A percentile compares a stretch with the other conserved stretches of the same genome.
Evolutionary conservation across 805 yeast species (phyloP).

Genomic region (Kockiozyma suomiensis): DNA sequence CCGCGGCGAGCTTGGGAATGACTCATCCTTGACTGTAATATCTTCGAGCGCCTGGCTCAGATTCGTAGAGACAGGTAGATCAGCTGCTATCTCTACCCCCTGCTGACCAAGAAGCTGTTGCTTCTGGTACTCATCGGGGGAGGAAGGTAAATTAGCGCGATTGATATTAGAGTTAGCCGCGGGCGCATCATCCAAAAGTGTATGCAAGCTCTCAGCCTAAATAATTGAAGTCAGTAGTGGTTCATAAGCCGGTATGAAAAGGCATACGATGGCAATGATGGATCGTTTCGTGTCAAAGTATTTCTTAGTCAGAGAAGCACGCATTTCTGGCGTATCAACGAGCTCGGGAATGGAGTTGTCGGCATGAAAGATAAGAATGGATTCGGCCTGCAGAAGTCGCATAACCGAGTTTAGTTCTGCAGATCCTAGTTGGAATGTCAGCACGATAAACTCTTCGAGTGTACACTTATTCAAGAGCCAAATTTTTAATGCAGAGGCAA

Average conservation of each 20-base stretch:
- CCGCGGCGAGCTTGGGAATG: conserved; percentile 1
- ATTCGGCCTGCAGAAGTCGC: not conserved
- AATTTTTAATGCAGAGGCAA: too few relatives aligned
- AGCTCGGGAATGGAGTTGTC: not conserved
- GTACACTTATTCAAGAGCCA: too few relatives aligned
- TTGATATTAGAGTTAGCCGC: not conserved
- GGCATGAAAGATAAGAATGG: not conserved
- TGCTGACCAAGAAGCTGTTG: not conserved
- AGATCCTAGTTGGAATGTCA: not conserved
- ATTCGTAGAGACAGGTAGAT: not conserved
- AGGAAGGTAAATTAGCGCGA: not conserved
- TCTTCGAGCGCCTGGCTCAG: not conserved
- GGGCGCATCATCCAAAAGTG: not conserved
- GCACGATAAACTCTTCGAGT: not conserved
- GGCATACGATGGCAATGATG: conserved; percentile 7
- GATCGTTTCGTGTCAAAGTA: conserved; percentile 12
- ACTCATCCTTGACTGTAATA: not conserved
- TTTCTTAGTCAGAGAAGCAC: not conserved
- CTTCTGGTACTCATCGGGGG: not conserved
- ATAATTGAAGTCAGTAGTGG: not conserved
- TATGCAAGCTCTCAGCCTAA: conserved; percentile 8
- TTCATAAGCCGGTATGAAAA: not conserved
- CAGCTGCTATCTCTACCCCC: not conserved
- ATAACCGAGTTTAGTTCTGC: not conserved
- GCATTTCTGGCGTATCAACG: conserved; percentile 6